phyloP scores from a whole-genome alignment of 164 flowering plant species.

The Saururus chinensis region DNA sequence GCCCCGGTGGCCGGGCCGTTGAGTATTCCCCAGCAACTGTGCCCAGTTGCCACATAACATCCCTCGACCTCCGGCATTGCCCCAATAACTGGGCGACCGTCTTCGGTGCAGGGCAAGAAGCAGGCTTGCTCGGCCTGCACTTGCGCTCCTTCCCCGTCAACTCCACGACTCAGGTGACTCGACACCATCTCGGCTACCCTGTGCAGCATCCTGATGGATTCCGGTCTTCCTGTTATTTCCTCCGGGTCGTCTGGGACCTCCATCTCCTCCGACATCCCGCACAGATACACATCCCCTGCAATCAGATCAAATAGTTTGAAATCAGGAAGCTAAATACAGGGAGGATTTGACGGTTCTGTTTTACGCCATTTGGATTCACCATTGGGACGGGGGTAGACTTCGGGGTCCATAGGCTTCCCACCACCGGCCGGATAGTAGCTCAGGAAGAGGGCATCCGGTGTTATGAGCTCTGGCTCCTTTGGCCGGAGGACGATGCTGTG shows the following conservation, averaged over 20 bases:
- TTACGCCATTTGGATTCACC: not conserved
- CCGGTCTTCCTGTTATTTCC: conserved; percentile 35
- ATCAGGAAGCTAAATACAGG: not conserved
- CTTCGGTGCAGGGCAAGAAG: conserved; percentile 79
- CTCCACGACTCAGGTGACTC: conserved; percentile 51
- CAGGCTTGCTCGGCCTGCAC: conserved; percentile 89
- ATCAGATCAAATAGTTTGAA: not conserved
- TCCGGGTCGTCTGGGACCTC: conserved; percentile 87
- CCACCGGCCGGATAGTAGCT: conserved; percentile 43
- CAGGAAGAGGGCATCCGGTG: conserved; percentile 77
- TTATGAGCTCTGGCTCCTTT: conserved; percentile 40
- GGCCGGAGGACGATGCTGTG: conserved; percentile 85
- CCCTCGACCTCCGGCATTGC: conserved; percentile 64
- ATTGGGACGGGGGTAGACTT: conserved; percentile 45
- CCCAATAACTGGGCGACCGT: conserved; percentile 63
- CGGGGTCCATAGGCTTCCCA: conserved; percentile 60
- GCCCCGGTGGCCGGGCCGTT: conserved; percentile 92
- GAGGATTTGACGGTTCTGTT: not conserved
- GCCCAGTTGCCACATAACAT: conserved; percentile 92
- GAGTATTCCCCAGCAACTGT: conserved; percentile 90
- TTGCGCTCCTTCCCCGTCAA: conserved; percentile 42
- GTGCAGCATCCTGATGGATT: conserved; percentile 54
- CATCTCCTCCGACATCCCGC: conserved; percentile 68
- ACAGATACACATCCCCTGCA: conserved; percentile 82
- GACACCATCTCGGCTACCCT: conserved; percentile 70